Percentiles rank a stretch among this genome's conserved stretches.
Conservation (phyloP, 2,329 filamentous ascomycete genomes). For the Colletotrichum sp. region DNA sequence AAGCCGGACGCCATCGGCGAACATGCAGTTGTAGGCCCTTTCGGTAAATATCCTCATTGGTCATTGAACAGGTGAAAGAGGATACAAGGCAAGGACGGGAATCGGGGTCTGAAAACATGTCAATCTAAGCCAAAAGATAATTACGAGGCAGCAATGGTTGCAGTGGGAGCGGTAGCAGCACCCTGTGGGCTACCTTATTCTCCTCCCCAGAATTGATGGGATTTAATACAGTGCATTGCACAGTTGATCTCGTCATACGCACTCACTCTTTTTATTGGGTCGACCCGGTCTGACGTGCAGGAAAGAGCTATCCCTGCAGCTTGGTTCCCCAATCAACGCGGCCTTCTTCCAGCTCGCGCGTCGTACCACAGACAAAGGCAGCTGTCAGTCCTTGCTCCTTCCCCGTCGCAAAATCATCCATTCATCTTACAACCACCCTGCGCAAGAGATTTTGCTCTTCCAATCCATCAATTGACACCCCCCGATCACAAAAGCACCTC, state of each 20-base stretch:
- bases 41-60: background rate
- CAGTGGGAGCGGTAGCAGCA: background rate
- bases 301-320: constrained; percentile 16
- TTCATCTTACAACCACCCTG: background rate
- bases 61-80: background rate
- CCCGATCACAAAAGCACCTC: background rate
- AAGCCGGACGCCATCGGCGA: constrained; percentile 42
- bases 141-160: background rate
- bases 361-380: constrained; percentile 13
- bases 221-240: constrained; percentile 11
- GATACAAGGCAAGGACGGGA: background rate
- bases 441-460: background rate
- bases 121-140: background rate
- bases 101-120: background rate
- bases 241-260: background rate
- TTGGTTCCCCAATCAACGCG: constrained; percentile 25
- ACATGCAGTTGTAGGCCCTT: constrained; percentile 39
- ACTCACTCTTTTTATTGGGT: constrained; percentile 4
- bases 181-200: background rate
- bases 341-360: constrained; percentile 14
- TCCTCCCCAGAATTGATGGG: background rate
- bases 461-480: background rate
- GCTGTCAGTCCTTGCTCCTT: background rate
- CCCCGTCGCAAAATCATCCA: background rate
- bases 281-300: background rate